phyloP scores from a whole-genome alignment of 306 rosid genomes.

The Lagenaria siceraria region DNA sequence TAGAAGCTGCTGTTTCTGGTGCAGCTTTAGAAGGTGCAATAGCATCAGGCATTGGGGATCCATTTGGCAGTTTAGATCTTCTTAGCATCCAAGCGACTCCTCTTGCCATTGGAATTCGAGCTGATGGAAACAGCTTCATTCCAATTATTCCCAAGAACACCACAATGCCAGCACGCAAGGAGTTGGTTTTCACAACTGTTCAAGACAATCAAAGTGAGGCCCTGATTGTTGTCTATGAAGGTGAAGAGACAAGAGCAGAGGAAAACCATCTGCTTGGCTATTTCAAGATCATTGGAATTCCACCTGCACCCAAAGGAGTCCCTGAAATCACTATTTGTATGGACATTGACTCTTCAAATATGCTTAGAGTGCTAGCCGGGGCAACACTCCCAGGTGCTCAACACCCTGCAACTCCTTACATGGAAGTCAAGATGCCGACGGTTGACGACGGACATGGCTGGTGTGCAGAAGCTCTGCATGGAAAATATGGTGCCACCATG shows the following conservation, averaged over 20 bases:
- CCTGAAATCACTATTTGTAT: conserved; percentile 64
- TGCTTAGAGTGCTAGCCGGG: conserved; percentile 50
- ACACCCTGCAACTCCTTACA: conserved; percentile 35
- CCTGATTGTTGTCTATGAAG: conserved; percentile 64
- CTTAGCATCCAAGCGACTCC: conserved; percentile 71
- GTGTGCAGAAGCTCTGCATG: conserved; percentile 65
- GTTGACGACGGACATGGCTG: conserved; percentile 83
- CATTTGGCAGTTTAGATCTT: conserved; percentile 68
- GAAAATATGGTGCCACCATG: conserved; percentile 38
- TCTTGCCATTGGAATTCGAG: conserved; percentile 66
- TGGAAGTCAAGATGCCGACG: conserved; percentile 85
- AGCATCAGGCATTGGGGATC: conserved; percentile 65
- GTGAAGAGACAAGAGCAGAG: conserved; percentile 42
- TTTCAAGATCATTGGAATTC: conserved; percentile 69
- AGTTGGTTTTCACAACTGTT: conserved; percentile 48
- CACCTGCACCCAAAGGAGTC: conserved; percentile 49
- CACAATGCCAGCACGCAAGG: conserved; percentile 64
- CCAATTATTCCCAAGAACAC: conserved; percentile 68
- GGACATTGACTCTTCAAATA: conserved; percentile 66
- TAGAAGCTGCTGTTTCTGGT: conserved; percentile 78
- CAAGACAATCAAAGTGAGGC: conserved; percentile 71
- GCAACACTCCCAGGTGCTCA: conserved; percentile 49
- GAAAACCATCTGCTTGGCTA: conserved; percentile 70
- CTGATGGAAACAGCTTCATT: conserved; percentile 47
- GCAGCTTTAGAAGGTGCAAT: conserved; percentile 87